phyloP scores from a whole-genome alignment of 495 filamentous ascomycete genomes.

The Tuber magnatum region DNA sequence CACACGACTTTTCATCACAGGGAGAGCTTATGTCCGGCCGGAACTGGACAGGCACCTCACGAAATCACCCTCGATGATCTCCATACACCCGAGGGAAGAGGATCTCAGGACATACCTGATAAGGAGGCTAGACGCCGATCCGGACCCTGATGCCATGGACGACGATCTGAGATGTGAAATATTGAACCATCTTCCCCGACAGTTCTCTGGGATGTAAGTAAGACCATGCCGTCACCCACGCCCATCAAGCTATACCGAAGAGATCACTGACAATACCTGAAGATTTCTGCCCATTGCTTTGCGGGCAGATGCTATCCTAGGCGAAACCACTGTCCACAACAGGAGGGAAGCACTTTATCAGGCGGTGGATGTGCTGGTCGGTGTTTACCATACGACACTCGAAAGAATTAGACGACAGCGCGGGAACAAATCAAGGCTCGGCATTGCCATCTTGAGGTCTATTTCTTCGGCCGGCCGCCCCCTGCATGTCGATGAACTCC shows the following conservation, averaged over 20 bases:
- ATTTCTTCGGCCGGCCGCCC: neutral
- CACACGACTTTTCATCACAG: conserved; percentile 15
- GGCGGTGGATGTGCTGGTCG: neutral
- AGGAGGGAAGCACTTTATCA: neutral
- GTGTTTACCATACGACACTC: neutral
- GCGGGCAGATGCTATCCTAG: neutral
- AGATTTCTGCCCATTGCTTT: conserved; percentile 3
- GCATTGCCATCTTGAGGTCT: conserved; percentile 4
- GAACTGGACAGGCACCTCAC: conserved; percentile 4
- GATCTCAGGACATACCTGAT: conserved; percentile 13
- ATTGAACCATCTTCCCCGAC: conserved; percentile 4
- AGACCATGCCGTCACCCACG: too few species aligned
- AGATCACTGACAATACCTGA: neutral
- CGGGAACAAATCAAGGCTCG: conserved; percentile 2
- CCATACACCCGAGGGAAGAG: neutral
- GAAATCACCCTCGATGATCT: neutral
- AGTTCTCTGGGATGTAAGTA: conserved; percentile 19
- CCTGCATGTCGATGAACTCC: conserved; percentile 8
- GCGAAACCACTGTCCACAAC: neutral
- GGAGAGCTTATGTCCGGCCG: conserved; percentile 10
- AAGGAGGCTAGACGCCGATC: conserved; percentile 1
- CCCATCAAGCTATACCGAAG: neutral
- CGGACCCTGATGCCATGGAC: conserved; percentile 9
- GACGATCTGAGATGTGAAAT: neutral
- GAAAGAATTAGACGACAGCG: neutral